Evolutionary conservation across 768 basidiomycete genomes (phyloP).

Genomic region (Lanmaoa rubissima): DNA sequence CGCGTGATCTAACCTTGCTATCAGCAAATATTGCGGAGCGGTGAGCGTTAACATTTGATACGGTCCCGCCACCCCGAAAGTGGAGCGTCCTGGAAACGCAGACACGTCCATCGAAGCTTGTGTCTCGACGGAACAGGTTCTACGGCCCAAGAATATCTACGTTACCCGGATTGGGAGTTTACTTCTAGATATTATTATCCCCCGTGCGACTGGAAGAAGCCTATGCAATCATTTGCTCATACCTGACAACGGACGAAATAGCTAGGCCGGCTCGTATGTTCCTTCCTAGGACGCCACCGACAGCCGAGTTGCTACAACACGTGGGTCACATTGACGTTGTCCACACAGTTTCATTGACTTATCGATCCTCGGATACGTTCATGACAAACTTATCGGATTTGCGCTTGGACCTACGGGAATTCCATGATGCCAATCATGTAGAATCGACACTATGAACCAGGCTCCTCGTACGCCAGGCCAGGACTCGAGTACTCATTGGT

Average conservation of each 20-base stretch:
- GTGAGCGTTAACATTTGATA: too few species aligned
- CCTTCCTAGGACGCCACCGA: background rate
- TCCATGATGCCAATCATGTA: background rate
- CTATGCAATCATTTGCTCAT: background rate
- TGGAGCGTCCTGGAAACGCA: too few species aligned
- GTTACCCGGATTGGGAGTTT: background rate
- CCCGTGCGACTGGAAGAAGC: background rate
- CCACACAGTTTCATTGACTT: background rate
- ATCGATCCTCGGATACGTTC: background rate
- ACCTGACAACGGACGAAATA: conserved; percentile 18
- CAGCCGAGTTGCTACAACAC: background rate
- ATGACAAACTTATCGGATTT: background rate
- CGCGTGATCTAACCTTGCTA: background rate
- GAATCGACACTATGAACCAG: background rate
- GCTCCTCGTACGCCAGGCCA: background rate
- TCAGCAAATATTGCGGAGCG: too few species aligned
- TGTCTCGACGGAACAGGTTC: too few species aligned
- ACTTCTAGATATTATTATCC: conserved; percentile 3
- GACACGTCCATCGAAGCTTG: too few species aligned
- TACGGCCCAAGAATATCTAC: background rate
- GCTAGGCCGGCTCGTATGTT: background rate
- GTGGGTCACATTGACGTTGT: background rate
- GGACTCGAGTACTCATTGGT: background rate
- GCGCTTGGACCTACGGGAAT: too few species aligned
- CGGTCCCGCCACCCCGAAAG: too few species aligned